These are phyloP conservation scores for Pythium biforme DNA, from an alignment of 352 stramenopile genomes.

Conservation along the genomic window DNA sequence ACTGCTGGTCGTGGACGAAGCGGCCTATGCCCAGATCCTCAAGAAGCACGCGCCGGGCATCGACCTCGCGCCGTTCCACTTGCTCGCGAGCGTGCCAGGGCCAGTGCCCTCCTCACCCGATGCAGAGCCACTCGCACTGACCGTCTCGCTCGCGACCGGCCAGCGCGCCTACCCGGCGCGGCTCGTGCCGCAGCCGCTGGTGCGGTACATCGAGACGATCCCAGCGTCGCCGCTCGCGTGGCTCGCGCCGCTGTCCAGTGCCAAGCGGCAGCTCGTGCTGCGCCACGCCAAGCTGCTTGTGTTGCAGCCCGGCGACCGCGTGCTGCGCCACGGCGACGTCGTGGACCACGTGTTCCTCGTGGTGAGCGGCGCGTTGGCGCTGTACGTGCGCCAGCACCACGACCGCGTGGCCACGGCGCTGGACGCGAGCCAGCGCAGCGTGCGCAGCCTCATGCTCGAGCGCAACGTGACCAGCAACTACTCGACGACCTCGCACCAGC, in stretches of 20 bases:
- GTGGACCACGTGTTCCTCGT: slow-evolving; percentile 51
- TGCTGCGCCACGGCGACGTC: slow-evolving; percentile 39
- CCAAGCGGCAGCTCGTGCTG: slow-evolving; percentile 43
- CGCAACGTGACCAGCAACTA: slow-evolving; percentile 64
- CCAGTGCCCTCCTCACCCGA: neutral
- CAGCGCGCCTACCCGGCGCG: neutral
- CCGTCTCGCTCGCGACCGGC: neutral
- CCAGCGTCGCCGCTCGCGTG: slow-evolving; percentile 26
- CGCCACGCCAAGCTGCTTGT: slow-evolving; percentile 31
- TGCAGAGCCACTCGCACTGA: neutral
- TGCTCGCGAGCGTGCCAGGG: neutral
- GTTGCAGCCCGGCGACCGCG: slow-evolving; percentile 37
- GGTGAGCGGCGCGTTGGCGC: slow-evolving; percentile 37
- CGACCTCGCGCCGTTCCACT: slow-evolving; percentile 29
- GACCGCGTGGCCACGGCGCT: slow-evolving; percentile 37
- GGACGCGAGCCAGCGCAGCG: slow-evolving; percentile 53
- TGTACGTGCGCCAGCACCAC: slow-evolving; percentile 43
- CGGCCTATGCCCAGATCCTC: slow-evolving; percentile 38
- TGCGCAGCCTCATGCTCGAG: slow-evolving; percentile 57
- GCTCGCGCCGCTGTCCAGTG: slow-evolving; percentile 24
- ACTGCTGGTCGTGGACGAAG: slow-evolving; percentile 50
- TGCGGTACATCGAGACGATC: slow-evolving; percentile 30
- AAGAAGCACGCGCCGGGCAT: slow-evolving; percentile 35
- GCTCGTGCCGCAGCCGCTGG: slow-evolving; percentile 10
- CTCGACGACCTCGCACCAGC: slow-evolving; percentile 61